Evolutionary conservation across 2,329 filamentous ascomycete genomes (phyloP).

Genomic region (Cryphonectria radicalis): DNA sequence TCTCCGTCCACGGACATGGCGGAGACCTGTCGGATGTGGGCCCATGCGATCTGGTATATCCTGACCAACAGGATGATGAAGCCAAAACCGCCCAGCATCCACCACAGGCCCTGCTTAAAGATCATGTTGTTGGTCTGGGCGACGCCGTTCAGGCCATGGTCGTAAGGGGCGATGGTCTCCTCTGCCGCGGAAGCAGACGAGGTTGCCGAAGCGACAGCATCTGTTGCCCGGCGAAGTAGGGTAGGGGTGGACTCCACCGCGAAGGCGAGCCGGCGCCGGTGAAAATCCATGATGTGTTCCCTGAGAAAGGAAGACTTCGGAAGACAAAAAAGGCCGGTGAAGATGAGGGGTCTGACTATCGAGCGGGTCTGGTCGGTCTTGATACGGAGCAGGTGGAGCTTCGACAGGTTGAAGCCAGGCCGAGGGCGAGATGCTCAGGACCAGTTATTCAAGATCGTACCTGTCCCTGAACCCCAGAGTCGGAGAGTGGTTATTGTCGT

Average conservation of each 20-base stretch:
- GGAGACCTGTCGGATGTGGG: constrained; percentile 61
- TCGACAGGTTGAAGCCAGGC: constrained; percentile 13
- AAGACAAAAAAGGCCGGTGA: not conserved
- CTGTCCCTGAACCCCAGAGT: constrained; percentile 14
- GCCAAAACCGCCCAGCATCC: constrained; percentile 61
- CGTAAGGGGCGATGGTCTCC: constrained; percentile 59
- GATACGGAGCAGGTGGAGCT: not conserved
- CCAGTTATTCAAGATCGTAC: constrained; percentile 18
- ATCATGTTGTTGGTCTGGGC: constrained; percentile 61
- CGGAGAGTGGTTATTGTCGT: constrained; percentile 27
- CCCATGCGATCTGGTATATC: constrained; percentile 57
- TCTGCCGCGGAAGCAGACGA: constrained; percentile 40
- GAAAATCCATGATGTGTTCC: constrained; percentile 38
- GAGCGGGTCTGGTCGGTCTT: not conserved
- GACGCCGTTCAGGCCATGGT: constrained; percentile 62
- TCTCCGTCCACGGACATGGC: constrained; percentile 58
- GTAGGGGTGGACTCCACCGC: constrained; percentile 27
- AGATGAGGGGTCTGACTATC: not conserved
- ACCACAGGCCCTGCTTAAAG: constrained; percentile 63
- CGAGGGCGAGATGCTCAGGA: not conserved
- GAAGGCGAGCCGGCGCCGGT: constrained; percentile 37
- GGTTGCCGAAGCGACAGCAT: constrained; percentile 16
- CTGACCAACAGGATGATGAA: constrained; percentile 58
- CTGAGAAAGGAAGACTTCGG: not conserved
- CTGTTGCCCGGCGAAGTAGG: constrained; percentile 19